phyloP scores from a whole-genome alignment of 108 stramenopile species.

The Aureococcus anophagefferens region DNA sequence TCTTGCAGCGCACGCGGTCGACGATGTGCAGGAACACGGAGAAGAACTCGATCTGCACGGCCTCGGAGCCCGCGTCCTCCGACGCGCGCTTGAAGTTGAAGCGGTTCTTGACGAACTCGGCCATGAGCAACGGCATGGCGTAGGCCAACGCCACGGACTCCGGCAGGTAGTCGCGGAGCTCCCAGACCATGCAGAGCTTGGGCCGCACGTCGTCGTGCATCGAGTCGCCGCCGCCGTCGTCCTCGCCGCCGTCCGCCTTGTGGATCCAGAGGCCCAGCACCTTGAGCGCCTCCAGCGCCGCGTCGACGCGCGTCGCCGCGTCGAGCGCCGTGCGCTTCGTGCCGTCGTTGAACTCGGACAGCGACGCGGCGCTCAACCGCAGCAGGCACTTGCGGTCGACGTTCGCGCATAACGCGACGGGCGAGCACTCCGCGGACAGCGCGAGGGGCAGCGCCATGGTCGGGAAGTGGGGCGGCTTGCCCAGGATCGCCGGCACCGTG shows the following conservation, averaged over 20 bases:
- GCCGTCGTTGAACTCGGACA: background rate
- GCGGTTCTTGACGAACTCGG: conserved; percentile 69
- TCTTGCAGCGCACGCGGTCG: conserved; percentile 61
- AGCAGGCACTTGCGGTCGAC: conserved; percentile 49
- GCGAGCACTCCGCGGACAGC: conserved; percentile 73
- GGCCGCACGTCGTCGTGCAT: conserved; percentile 73
- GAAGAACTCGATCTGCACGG: conserved; percentile 73
- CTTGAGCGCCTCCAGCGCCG: conserved; percentile 59
- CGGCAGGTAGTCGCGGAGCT: conserved; percentile 68
- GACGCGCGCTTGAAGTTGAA: conserved; percentile 56
- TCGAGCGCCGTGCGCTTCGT: background rate
- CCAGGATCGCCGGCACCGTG: conserved; percentile 82
- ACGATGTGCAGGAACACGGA: conserved; percentile 70
- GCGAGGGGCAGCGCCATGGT: conserved; percentile 78
- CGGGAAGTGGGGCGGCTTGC: conserved; percentile 88
- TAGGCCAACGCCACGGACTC: conserved; percentile 62
- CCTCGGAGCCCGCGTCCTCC: conserved; percentile 4
- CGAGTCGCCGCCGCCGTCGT: conserved; percentile 73
- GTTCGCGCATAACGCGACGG: conserved; percentile 58
- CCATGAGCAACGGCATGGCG: conserved; percentile 61
- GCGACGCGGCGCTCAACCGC: conserved; percentile 12
- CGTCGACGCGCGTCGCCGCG: conserved; percentile 46
- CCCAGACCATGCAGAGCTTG: conserved; percentile 66
- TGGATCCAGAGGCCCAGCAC: conserved; percentile 65
- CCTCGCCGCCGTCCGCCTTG: conserved; percentile 56